phyloP scores from a whole-genome alignment of 2,329 filamentous ascomycete species.

The Akanthomyces dipterigenus region DNA sequence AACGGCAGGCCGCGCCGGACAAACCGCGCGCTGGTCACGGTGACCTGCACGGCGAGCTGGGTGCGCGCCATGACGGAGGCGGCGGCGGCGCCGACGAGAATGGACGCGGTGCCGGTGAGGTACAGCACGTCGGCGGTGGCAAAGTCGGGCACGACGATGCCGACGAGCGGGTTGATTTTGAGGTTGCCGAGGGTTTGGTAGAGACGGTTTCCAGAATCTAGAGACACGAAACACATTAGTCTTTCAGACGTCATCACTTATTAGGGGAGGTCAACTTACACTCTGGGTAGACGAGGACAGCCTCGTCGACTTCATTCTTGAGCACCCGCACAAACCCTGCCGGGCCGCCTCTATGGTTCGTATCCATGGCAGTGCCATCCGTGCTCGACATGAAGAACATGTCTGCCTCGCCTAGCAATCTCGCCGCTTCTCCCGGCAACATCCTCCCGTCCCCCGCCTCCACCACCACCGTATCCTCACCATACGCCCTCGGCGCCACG shows the following conservation, averaged over 20 bases:
- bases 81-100: constrained; percentile 60
- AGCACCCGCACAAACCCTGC: constrained; percentile 66
- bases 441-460: constrained; percentile 29
- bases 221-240: constrained; percentile 12
- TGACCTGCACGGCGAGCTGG: constrained; percentile 66
- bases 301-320: constrained; percentile 41
- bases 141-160: constrained; percentile 69
- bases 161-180: constrained; percentile 56
- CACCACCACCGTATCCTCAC: constrained; percentile 42
- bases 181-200: constrained; percentile 83
- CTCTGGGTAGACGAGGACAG: constrained; percentile 67
- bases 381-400: constrained; percentile 72
- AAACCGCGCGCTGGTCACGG: constrained; percentile 52
- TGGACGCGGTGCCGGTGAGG: constrained; percentile 59
- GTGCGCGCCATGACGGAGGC: constrained; percentile 57
- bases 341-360: constrained; percentile 71
- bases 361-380: constrained; percentile 67
- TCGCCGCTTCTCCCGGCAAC: constrained; percentile 47
- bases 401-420: constrained; percentile 58
- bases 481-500: constrained; percentile 37
- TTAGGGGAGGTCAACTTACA: constrained; percentile 32
- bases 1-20: constrained; percentile 63
- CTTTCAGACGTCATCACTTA: neutral
- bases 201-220: constrained; percentile 68
- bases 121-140: constrained; percentile 67